Conservation (phyloP, 2,329 filamentous ascomycete genomes). For the Diplocarpon mali region DNA sequence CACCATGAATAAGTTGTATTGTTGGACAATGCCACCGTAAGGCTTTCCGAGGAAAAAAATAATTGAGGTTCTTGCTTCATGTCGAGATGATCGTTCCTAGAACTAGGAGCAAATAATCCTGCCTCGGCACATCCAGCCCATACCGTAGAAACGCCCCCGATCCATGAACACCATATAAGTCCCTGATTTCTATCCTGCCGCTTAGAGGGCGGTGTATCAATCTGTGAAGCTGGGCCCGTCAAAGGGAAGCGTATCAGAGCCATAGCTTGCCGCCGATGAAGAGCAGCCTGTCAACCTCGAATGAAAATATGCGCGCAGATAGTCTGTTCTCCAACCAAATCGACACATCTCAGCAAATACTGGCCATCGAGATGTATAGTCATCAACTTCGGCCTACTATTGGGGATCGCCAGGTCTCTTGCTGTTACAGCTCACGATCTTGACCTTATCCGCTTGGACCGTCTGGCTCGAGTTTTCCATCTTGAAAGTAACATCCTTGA, state of each 20-base stretch:
- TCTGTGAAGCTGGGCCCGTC: not conserved
- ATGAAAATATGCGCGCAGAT: too few species aligned
- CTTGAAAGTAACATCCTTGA: conserved; percentile 98
- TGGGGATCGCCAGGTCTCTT: conserved; percentile 58
- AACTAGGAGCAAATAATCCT: not conserved
- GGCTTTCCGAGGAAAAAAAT: too few species aligned
- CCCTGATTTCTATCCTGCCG: conserved; percentile 2
- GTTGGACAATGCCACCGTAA: too few species aligned
- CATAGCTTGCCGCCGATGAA: too few species aligned
- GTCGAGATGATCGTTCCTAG: too few species aligned
- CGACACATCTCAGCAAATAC: not conserved
- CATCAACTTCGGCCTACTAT: conserved; percentile 9
- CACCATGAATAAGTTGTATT: too few species aligned
- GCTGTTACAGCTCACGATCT: conserved; percentile 96
- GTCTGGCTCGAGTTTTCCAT: conserved; percentile 65
- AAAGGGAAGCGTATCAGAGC: not conserved
- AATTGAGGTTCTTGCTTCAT: too few species aligned
- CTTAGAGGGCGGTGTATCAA: conserved; percentile 6
- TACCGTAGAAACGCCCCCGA: conserved; percentile 1
- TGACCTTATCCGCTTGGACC: conserved; percentile 81
- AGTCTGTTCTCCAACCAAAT: not conserved
- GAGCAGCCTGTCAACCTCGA: too few species aligned
- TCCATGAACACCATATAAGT: conserved; percentile 2
- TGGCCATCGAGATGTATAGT: not conserved
- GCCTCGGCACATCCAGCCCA: not conserved